phyloP scores from a whole-genome alignment of 441 rosid genomes.

The Gossypium trilobum region DNA sequence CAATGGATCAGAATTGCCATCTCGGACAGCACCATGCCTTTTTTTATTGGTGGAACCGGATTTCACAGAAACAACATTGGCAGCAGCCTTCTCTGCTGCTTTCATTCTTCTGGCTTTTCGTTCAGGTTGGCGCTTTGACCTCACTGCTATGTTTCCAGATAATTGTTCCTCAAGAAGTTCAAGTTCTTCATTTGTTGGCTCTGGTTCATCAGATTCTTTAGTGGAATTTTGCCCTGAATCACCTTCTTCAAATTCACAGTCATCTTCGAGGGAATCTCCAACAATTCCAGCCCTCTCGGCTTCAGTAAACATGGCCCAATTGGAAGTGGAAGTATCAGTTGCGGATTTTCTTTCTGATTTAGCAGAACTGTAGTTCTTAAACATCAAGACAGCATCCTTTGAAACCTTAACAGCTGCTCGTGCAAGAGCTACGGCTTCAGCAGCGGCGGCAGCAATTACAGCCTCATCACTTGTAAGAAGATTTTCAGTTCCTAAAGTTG shows the following conservation, averaged over 20 bases:
- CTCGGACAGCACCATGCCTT: conserved; percentile 48
- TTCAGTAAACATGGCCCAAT: conserved; percentile 44
- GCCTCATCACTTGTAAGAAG: conserved; percentile 74
- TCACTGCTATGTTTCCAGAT: conserved; percentile 49
- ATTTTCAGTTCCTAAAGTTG: conserved; percentile 54
- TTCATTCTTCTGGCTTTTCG: conserved; percentile 65
- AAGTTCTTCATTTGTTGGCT: conserved; percentile 46
- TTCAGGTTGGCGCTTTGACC: conserved; percentile 65
- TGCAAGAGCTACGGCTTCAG: conserved; percentile 90
- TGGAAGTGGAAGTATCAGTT: conserved; percentile 30
- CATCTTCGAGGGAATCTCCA: conserved; percentile 39
- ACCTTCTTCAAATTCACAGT: conserved; percentile 30
- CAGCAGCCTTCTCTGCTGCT: conserved; percentile 56
- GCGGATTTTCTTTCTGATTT: conserved; percentile 26
- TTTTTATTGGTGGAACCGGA: conserved; percentile 43
- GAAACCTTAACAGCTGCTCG: conserved; percentile 80
- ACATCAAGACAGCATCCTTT: conserved; percentile 57
- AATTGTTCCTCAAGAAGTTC: conserved; percentile 44
- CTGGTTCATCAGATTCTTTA: conserved; percentile 39
- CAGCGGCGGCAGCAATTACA: conserved; percentile 72
- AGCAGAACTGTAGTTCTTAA: conserved; percentile 24
- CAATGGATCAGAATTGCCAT: conserved; percentile 68
- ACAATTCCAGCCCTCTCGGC: conserved; percentile 46
- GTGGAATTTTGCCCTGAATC: conserved; percentile 15
- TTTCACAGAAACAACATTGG: conserved; percentile 43